A percentile compares a stretch with the other conserved stretches of the same genome.
These are phyloP conservation scores for Chrysoporthe austroafricana DNA, from an alignment of 2,329 filamentous ascomycete genomes.

Conservation along the genomic window DNA sequence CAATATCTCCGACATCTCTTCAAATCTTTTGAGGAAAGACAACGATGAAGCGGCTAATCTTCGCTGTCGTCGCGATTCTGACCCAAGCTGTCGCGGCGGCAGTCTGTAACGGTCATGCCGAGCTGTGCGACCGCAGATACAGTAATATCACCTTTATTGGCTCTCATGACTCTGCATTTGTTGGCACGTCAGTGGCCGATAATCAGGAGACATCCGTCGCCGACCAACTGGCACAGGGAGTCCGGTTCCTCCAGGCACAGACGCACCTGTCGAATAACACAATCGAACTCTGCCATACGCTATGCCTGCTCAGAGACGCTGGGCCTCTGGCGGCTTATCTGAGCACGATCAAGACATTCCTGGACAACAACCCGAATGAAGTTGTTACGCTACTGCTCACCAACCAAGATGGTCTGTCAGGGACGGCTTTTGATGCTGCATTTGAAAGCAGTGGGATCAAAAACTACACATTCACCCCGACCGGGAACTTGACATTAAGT, in stretches of 20 bases:
- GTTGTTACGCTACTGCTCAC: conserved; percentile 67
- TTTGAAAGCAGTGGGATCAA: conserved; percentile 61
- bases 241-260: conserved; percentile 68
- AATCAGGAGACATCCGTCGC: conserved; percentile 66
- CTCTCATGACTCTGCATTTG: conserved; percentile 68
- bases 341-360: conserved; percentile 60
- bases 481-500: conserved; percentile 43
- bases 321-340: conserved; percentile 61
- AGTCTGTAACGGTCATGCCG: conserved; percentile 60
- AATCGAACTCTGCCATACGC: conserved; percentile 67
- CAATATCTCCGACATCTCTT: neutral
- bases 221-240: conserved; percentile 62
- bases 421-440: conserved; percentile 56
- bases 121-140: conserved; percentile 60
- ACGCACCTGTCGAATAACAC: conserved; percentile 57
- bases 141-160: conserved; percentile 64
- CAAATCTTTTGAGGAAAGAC: neutral
- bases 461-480: conserved; percentile 60
- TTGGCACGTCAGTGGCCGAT: conserved; percentile 55
- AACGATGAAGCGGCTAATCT: neutral
- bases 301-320: conserved; percentile 62
- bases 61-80: neutral
- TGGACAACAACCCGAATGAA: conserved; percentile 62
- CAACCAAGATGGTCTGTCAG: conserved; percentile 60
- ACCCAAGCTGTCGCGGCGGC: conserved; percentile 25